Evolutionary conservation across 2,329 filamentous ascomycete species (phyloP), one percentile per base, ranked within the genome.

Genomic region (Berkeleyomyces basicola): DNA sequence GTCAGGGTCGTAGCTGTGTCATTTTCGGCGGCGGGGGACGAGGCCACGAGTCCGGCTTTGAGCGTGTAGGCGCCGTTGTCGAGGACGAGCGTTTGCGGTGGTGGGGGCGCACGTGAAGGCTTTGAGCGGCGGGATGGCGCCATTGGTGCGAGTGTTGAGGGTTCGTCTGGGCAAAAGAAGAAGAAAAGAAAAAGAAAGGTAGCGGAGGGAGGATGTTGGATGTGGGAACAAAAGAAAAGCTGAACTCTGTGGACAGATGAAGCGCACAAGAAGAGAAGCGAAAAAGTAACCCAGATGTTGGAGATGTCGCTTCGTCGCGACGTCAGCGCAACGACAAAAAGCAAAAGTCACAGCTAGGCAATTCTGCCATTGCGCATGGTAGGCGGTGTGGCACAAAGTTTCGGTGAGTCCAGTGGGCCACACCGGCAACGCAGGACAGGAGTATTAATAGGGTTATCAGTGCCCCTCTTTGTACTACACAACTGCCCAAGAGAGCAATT

Each of bases 1-100:
- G 59, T 36, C 1, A 39, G 44, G 14, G 44, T 14, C 2, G 61
- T 16, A 10, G 40, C 16, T 14, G 74, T 72, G 67, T 33, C 31
- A n/a, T 74, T 72, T 66, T 78, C 75, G 43, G 74, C 69, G 61
- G 75, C 70, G 36, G 75, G 70, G 44, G 75, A 72, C 43, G 75
- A 72, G 1, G 58, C 55, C 10, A 84, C 83, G 68, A 92, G 86
- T 61, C 93, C 93, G 14, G 91, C 90, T 76, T 99, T 99, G 72
- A 99, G 82, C 5, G 85, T 91, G 74, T 88, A 86, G 51, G 86
- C 91, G 71, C 93, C 93, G 76, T 97, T 96, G 76, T 99, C 93
- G 70, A 99, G 79, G 55, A 99, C 80, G 61, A 99, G 84, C 0
- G 91, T 96, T 64, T 77, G 81, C 1, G 78, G 71, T 0, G 85